A percentile compares a stretch with the other conserved stretches of the same genome.
Evolutionary conservation across 768 basidiomycete genomes (phyloP).

Genomic region (Clathrus columnatus): DNA sequence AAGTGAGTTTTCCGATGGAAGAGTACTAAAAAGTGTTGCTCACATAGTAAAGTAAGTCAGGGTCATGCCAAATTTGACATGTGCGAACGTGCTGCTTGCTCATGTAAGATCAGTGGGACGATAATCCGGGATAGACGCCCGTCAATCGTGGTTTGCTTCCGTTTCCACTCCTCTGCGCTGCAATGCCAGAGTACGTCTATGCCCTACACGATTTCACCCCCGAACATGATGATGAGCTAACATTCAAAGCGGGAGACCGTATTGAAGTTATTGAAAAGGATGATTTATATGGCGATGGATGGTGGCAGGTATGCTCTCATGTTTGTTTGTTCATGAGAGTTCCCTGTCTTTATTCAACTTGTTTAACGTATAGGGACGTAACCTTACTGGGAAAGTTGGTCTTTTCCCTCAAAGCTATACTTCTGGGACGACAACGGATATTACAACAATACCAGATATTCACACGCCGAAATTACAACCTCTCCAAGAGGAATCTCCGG

Average conservation of each 20-base stretch:
- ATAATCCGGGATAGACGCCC: too few species aligned
- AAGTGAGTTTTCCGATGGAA: too few species aligned
- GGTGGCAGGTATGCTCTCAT: constrained; percentile 67
- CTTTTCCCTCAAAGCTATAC: constrained; percentile 91
- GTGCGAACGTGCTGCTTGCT: too few species aligned
- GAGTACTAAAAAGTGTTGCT: too few species aligned
- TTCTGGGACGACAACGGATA: constrained; percentile 41
- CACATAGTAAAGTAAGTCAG: too few species aligned
- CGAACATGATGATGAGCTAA: constrained; percentile 90
- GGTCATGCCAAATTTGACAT: too few species aligned
- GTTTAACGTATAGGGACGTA: constrained; percentile 65
- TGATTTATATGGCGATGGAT: constrained; percentile 87
- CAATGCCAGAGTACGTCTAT: constrained; percentile 78
- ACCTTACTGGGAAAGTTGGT: constrained; percentile 71
- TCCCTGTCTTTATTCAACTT: constrained; percentile 5
- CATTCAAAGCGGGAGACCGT: constrained; percentile 75
- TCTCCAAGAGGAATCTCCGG: constrained; percentile 35
- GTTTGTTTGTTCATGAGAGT: not conserved
- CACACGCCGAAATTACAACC: constrained; percentile 29
- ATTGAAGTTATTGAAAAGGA: constrained; percentile 92
- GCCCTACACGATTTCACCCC: constrained; percentile 83
- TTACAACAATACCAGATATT: constrained; percentile 17
- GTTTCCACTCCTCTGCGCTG: not conserved
- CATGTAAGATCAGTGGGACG: too few species aligned
- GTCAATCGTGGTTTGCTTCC: too few species aligned